Conservation (phyloP, 495 filamentous ascomycete genomes). For the Hypomontagnella monticulosa region DNA sequence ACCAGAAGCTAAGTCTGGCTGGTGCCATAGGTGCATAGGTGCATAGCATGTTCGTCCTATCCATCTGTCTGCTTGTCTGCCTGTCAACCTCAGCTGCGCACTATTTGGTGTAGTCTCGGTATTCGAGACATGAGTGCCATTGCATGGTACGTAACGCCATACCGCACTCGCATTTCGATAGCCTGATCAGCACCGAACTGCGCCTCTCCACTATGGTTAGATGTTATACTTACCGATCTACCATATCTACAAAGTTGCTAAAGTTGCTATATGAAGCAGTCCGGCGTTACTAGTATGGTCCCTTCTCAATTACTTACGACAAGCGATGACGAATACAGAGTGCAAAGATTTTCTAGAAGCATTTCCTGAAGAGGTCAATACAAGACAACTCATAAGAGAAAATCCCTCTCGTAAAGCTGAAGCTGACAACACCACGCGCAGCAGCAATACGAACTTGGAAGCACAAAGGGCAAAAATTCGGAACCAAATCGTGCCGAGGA, state of each 20-base stretch:
- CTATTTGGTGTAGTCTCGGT: too few relatives aligned
- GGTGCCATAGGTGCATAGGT: conserved; percentile 4
- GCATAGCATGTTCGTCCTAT: not conserved
- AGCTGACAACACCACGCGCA: conserved; percentile 35
- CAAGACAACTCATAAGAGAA: conserved; percentile 16
- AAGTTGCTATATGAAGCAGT: conserved; percentile 29
- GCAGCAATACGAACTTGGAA: conserved; percentile 35
- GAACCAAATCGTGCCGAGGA: conserved; percentile 10
- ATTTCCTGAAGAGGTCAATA: conserved; percentile 13
- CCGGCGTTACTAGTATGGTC: conserved; percentile 25
- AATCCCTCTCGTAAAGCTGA: conserved; percentile 43
- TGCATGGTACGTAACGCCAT: not conserved
- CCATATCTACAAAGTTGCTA: conserved; percentile 17
- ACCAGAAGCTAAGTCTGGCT: conserved; percentile 24
- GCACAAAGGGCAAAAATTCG: conserved; percentile 29
- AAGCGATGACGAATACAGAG: conserved; percentile 32
- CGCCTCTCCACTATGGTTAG: conserved; percentile 10
- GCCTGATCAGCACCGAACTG: not conserved
- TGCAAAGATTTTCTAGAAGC: too few relatives aligned
- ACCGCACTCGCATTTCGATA: not conserved
- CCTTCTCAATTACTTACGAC: conserved; percentile 17
- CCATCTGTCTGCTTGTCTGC: not conserved
- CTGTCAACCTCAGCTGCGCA: conserved; percentile 26
- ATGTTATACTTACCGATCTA: conserved; percentile 17
- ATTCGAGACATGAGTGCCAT: not conserved